These are phyloP conservation scores for Mortierella sp. DNA, from an alignment of 371 early-diverging fungal genomes.

Conservation along the genomic window DNA sequence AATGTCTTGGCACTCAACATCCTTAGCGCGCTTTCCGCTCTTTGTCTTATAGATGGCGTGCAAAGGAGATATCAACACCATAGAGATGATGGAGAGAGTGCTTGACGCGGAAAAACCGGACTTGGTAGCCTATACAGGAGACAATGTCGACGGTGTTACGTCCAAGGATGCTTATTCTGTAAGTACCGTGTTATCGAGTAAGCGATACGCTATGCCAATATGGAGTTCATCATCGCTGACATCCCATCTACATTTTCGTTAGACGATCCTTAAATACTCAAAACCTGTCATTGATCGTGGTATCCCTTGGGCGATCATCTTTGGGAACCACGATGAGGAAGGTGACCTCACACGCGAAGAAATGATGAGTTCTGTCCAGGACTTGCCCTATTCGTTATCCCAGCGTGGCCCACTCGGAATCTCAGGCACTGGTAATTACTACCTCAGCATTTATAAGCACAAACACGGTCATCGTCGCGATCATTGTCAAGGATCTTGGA, in stretches of 20 bases:
- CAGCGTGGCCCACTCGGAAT: conserved; percentile 58
- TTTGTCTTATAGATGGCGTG: conserved; percentile 57
- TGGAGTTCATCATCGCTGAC: too few species aligned
- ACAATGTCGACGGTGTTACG: conserved; percentile 61
- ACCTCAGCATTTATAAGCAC: conserved; percentile 47
- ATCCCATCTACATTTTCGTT: too few species aligned
- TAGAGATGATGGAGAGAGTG: conserved; percentile 56
- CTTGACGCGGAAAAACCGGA: conserved; percentile 63
- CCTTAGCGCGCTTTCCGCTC: too few species aligned
- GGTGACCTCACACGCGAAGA: conserved; percentile 63
- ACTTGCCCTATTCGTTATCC: conserved; percentile 60
- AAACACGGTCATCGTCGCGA: conserved; percentile 1
- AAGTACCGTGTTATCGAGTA: conserved; percentile 12
- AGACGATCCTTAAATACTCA: conserved; percentile 61
- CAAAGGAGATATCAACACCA: conserved; percentile 59
- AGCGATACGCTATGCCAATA: too few species aligned
- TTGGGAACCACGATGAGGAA: conserved; percentile 69
- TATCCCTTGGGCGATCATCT: conserved; percentile 66
- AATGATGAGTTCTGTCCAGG: conserved; percentile 56
- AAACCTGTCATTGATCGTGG: conserved; percentile 58
- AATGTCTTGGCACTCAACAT: too few species aligned
- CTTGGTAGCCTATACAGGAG: conserved; percentile 67
- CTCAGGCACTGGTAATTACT: conserved; percentile 64
- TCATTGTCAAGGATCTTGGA: too few species aligned
- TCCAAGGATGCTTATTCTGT: conserved; percentile 50